Evolutionary conservation across 1,284 basidiomycete genomes (phyloP).

Genomic region (Exobasidium rhododendri): DNA sequence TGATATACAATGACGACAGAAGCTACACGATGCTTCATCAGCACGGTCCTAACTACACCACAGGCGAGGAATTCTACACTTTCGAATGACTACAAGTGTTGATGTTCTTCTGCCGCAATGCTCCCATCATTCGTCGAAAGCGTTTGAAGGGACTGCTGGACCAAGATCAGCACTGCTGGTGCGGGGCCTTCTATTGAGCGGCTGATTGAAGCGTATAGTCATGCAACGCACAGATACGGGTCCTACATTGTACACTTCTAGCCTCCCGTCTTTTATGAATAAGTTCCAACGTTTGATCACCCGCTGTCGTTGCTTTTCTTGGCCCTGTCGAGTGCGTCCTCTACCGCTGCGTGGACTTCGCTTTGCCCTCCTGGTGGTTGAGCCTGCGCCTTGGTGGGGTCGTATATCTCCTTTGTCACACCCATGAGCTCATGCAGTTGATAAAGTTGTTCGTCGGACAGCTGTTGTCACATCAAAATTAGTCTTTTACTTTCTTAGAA

Average conservation of each 20-base stretch:
- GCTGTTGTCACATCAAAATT: conserved; percentile 15
- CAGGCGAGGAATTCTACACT: neutral
- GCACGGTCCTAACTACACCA: too few relatives aligned
- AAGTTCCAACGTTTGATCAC: neutral
- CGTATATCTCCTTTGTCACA: conserved; percentile 40
- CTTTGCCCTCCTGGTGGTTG: conserved; percentile 13
- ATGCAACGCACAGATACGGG: conserved; percentile 8
- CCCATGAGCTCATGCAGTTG: conserved; percentile 53
- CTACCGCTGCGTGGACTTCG: conserved; percentile 13
- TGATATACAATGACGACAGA: too few relatives aligned
- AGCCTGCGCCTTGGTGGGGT: conserved; percentile 22
- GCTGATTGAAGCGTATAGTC: conserved; percentile 1
- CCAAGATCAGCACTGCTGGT: neutral
- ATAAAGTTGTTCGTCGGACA: conserved; percentile 55
- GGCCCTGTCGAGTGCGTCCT: conserved; percentile 4
- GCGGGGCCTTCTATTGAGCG: conserved; percentile 1
- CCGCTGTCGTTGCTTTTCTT: neutral
- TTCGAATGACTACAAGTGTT: neutral
- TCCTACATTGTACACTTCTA: neutral
- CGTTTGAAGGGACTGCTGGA: neutral
- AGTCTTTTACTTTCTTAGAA: neutral
- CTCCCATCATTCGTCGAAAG: neutral
- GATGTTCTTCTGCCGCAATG: neutral
- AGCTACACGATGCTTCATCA: too few relatives aligned
- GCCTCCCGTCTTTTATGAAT: neutral